Evolutionary conservation across 192 early-diverging fungal genomes (phyloP), one percentile per base, ranked within the genome.

Genomic region (Irineochytrium annulatum): DNA sequence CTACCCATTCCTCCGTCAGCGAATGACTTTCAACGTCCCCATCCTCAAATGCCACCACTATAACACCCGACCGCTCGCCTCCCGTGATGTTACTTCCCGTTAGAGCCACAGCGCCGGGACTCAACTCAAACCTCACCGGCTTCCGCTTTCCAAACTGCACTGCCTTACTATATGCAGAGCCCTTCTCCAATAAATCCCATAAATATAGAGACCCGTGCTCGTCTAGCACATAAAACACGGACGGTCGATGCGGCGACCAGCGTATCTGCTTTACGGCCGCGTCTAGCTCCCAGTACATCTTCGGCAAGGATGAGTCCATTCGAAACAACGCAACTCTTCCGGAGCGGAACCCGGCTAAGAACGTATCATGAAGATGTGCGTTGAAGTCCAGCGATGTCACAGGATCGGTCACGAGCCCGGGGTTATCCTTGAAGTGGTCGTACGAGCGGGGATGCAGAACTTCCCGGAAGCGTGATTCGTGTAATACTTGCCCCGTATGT

Each of bases 181-280:
- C 66, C 32, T 54, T 61, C 29, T 77, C 78, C 1, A 59, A 26
- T 17, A 78, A 41, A 46, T 81, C 78, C 70, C 73, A 81, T 4
- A 77, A 53, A 33, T 67, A 48, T 26, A 81, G 34, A 1, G 14
- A 44, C 16, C 58, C 56, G 14, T 43, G 39, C 19, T 16, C 56
- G 33, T 77, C 73, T 26, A 81, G 65, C 2, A 56, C 75, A 44
- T 56, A 73, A 52, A 81, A 81, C 27, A 78, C 67, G 3, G 67
- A 52, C 2, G 73, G 72, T 3, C 78, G 72, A 35, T 81, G 78
- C 6, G 63, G 60, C 3, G 75, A 77, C 78, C 78, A 81, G 19
- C 27, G 11, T 5, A 78, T 46, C 14, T 43, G 22, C 17, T 17
- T 20, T 0, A 71, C 62, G 0, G 55, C 22, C 26, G n/a, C n/a